Base-by-base conservation (phyloP, 169 alveolate species). In the Plasmodium gaboni region DNA sequence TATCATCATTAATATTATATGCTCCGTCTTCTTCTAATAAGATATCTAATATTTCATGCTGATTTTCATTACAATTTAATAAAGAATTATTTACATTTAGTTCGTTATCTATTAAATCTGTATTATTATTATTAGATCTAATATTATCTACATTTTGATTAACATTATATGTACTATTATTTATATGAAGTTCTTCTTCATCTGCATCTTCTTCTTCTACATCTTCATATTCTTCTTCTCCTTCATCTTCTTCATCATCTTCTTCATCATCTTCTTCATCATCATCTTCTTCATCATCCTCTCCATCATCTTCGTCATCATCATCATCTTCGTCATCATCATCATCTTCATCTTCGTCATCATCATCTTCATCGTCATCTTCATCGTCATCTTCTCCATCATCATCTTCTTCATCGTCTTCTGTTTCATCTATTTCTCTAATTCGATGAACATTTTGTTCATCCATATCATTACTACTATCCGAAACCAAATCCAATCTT, bases 11-110 rank as follows among this genome's bases (percentile, higher is more conserved):
- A 46, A 59, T 86, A 65, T 86, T 86, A 50, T 86, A 86, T 10
- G 61, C 87, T n/a, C 92, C 92, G 59, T 86, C 92, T 65, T 86
- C 92, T 9, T 86, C 92, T 57, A 59, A 32, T 8, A 86, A 59
- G 12, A 61, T 69, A 71, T 86, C 92, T 28, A 86, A 86, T 24
- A 86, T 86, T 61, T 86, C 78, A 53, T 86, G 86, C 12, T 48
- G 73, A 17, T 86, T 69, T 86, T 69, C 76, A 86, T 86, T 72
- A 61, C 92, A 64, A 48, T 71, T 86, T 32, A 86, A 57, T 24
- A 86, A 55, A 22, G 87, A 70, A 59, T 86, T 86, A 59, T 86
- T 72, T 13, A 70, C 76, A 51, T 69, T 46, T 48, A 86, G 61
- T 86, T 61, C 74, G 22, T 60, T 86, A 42, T 67, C 80, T 46